Evolutionary conservation across 495 filamentous ascomycete genomes (phyloP), one percentile per base, ranked within the genome.

Genomic region (Lichina pygmaea): DNA sequence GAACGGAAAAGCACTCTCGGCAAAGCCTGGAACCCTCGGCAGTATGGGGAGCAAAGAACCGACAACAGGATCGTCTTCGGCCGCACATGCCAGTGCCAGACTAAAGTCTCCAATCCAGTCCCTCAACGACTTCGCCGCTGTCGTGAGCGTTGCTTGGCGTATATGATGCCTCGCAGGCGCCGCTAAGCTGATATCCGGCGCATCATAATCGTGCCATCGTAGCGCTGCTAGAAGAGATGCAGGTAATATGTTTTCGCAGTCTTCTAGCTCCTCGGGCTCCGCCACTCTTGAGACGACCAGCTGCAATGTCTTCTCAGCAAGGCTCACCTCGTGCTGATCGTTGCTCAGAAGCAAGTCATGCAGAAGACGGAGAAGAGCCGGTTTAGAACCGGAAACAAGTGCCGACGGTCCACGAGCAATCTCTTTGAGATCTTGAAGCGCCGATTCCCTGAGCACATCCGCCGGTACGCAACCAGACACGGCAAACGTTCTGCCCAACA

Each of bases 401-500:
- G 12, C 30, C 8, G 30, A 33, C 24, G 34, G 42, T n/a, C 34
- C 16, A 16, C 34, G 39, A 9, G 64, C 53, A 9, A 62, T 46
- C 43, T 63, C 57, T 43, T 58, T 62, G 48, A 70, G 65, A 42
- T 66, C 55, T 17, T 63, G 56, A 8, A 77, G 57, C 11, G 58
- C 62, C 30, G 67, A 71, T 48, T 81, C 76, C 10, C 64, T 64
- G 0, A 72, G 55, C 47, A 79, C 60, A 37, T 69, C 65, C 43
- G 56, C 55, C 33, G 70, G 68, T 16, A 81, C 66, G 47, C 71
- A 60, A 13, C 81, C 81, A 43, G 73, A 79, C 5, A 78, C 67
- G 41, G 78, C 75, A 59, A 85, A 95, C 0, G 82, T 76, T 51
- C 82, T 71, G 15, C 89, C 89, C 17, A 97, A 64, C 12, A 85